Conservation (phyloP, 2,329 filamentous ascomycete species). For the Falciphora oryzae region DNA sequence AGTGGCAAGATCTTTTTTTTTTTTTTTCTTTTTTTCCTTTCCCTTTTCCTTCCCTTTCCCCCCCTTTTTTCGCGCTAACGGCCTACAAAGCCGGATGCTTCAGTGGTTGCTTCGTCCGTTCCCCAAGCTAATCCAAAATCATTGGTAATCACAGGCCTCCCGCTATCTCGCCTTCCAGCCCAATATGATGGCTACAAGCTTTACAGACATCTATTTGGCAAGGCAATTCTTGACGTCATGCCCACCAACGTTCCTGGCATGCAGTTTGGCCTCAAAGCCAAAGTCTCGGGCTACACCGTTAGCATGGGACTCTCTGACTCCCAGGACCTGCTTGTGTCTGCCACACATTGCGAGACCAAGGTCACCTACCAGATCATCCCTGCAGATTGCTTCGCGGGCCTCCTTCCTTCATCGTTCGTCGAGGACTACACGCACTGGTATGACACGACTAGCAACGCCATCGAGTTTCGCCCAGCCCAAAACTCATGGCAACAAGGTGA, state of each 20-base stretch:
- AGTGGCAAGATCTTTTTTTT: background rate
- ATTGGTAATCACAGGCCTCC: slow-evolving; percentile 17
- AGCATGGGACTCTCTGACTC: slow-evolving; percentile 26
- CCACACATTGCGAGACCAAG: slow-evolving; percentile 9
- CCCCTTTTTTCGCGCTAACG: too few relatives aligned
- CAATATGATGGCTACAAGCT: slow-evolving; percentile 34
- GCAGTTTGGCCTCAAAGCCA: slow-evolving; percentile 31
- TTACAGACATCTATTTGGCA: slow-evolving; percentile 40
- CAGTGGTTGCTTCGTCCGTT: too few relatives aligned
- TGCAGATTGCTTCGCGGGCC: slow-evolving; percentile 27
- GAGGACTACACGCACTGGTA: slow-evolving; percentile 42
- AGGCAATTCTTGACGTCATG: slow-evolving; percentile 35
- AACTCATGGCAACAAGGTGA: slow-evolving; percentile 21
- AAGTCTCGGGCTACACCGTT: slow-evolving; percentile 25
- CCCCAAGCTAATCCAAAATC: background rate
- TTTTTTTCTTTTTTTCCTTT: background rate
- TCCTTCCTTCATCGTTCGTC: slow-evolving; percentile 32
- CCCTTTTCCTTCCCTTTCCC: background rate
- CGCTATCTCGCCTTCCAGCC: slow-evolving; percentile 38
- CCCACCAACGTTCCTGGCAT: slow-evolving; percentile 32
- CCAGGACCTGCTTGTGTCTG: slow-evolving; percentile 28
- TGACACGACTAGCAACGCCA: slow-evolving; percentile 17
- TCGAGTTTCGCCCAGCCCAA: slow-evolving; percentile 28
- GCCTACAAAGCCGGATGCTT: too few relatives aligned
- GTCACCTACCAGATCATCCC: slow-evolving; percentile 29